phyloP scores from a whole-genome alignment of 257 asterid genomes.

The Fraxinus americana region DNA sequence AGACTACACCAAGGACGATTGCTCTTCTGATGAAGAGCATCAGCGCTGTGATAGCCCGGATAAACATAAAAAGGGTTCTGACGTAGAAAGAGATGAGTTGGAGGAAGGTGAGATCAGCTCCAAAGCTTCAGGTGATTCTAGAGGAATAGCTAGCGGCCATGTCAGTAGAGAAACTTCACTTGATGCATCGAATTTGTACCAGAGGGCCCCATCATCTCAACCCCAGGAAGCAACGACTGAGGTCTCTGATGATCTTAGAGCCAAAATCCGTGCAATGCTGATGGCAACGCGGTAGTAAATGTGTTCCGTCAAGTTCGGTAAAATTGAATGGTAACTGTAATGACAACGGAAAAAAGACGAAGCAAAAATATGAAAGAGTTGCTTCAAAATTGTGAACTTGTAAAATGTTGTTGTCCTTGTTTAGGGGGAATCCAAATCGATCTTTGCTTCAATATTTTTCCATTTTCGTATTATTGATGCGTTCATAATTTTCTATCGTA shows the following conservation, averaged over 20 bases:
- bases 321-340: background rate
- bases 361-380: background rate
- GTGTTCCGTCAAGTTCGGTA: background rate
- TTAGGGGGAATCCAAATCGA: background rate
- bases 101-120: slow-evolving; percentile 86
- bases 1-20: slow-evolving; percentile 32
- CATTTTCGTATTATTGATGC: background rate
- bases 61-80: slow-evolving; percentile 27
- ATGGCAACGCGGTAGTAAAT: slow-evolving; percentile 37
- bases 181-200: slow-evolving; percentile 28
- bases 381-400: background rate
- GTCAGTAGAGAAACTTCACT: slow-evolving; percentile 47
- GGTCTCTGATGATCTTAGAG: slow-evolving; percentile 78
- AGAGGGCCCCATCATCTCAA: slow-evolving; percentile 50
- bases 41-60: background rate
- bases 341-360: no score
- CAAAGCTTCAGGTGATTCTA: slow-evolving; percentile 48
- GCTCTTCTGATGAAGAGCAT: slow-evolving; percentile 39
- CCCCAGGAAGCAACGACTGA: slow-evolving; percentile 47
- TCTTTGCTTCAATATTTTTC: background rate
- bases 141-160: slow-evolving; percentile 34
- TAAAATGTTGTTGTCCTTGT: background rate
- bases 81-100: slow-evolving; percentile 42
- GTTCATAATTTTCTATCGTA: background rate
- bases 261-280: slow-evolving; percentile 69